These are phyloP conservation scores for Fusarium newnesense DNA, from an alignment of 2,329 filamentous ascomycete species.

Conservation along the genomic window DNA sequence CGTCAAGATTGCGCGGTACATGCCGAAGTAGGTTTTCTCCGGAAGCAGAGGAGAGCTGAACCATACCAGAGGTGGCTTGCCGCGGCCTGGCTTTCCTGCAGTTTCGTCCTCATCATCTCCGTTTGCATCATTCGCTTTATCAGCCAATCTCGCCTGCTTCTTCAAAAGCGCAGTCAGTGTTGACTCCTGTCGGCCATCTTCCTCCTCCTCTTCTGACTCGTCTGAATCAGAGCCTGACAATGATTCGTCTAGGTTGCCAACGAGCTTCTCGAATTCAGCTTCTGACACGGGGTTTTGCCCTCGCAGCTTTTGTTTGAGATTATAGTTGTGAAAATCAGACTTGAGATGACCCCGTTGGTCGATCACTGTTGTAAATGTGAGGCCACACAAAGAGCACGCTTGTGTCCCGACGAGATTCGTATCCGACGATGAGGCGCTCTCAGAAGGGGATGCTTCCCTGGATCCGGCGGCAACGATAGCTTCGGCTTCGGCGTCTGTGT, in stretches of 20 bases:
- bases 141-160: slow-evolving; percentile 80
- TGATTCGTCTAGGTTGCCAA: slow-evolving; percentile 89
- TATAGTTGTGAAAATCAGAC: slow-evolving; percentile 93
- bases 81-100: slow-evolving; percentile 63
- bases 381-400: slow-evolving; percentile 82
- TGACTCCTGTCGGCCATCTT: slow-evolving; percentile 69
- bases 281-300: slow-evolving; percentile 79
- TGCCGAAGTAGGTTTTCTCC: slow-evolving; percentile 80
- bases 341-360: slow-evolving; percentile 89
- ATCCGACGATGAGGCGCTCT: slow-evolving; percentile 40
- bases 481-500: slow-evolving; percentile 43
- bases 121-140: slow-evolving; percentile 59
- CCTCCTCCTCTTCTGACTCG: slow-evolving; percentile 74
- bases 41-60: slow-evolving; percentile 81
- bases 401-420: slow-evolving; percentile 70
- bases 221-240: slow-evolving; percentile 87
- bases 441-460: slow-evolving; percentile 37
- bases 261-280: slow-evolving; percentile 83
- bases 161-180: slow-evolving; percentile 81
- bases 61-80: slow-evolving; percentile 85
- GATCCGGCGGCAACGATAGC: slow-evolving; percentile 34
- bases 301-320: slow-evolving; percentile 89
- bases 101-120: slow-evolving; percentile 53
- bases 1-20: slow-evolving; percentile 86
- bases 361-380: slow-evolving; percentile 75